phyloP scores from a whole-genome alignment of 2,329 filamentous ascomycete species.

The Madurella fahalii region DNA sequence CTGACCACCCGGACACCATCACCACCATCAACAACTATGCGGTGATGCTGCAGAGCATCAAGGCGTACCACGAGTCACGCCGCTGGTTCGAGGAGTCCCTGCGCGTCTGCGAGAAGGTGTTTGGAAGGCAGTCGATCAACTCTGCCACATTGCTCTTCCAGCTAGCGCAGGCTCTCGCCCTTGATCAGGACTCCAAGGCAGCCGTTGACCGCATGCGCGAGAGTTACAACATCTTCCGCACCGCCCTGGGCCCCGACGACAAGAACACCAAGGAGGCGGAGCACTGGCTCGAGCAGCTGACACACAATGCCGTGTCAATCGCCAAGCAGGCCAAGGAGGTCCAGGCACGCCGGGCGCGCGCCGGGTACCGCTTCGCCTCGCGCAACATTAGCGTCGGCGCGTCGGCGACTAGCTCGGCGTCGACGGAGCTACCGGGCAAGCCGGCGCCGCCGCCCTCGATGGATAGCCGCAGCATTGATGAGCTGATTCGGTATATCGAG shows the following conservation, averaged over 20 bases:
- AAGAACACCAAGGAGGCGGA: slow-evolving; percentile 98
- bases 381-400: slow-evolving; percentile 58
- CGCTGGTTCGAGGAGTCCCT: slow-evolving; percentile 96
- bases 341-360: slow-evolving; percentile 67
- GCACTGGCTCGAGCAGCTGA: slow-evolving; percentile 93
- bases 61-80: slow-evolving; percentile 90
- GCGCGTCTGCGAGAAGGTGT: slow-evolving; percentile 81
- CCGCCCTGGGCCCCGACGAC: slow-evolving; percentile 80
- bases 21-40: slow-evolving; percentile 98
- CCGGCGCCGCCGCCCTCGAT: slow-evolving; percentile 40
- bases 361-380: slow-evolving; percentile 64
- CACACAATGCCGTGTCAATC: slow-evolving; percentile 89
- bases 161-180: slow-evolving; percentile 86
- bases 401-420: slow-evolving; percentile 31
- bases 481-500: slow-evolving; percentile 92
- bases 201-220: slow-evolving; percentile 93
- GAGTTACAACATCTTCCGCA: slow-evolving; percentile 91
- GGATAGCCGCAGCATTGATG: slow-evolving; percentile 83
- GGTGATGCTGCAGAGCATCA: slow-evolving; percentile 95
- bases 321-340: slow-evolving; percentile 90
- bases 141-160: slow-evolving; percentile 95
- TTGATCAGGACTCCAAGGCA: slow-evolving; percentile 92
- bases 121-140: slow-evolving; percentile 85
- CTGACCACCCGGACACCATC: slow-evolving; percentile 92
- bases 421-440: slow-evolving; percentile 33